Conservation (phyloP, 2,329 filamentous ascomycete genomes). For the Colletotrichum sp. region DNA sequence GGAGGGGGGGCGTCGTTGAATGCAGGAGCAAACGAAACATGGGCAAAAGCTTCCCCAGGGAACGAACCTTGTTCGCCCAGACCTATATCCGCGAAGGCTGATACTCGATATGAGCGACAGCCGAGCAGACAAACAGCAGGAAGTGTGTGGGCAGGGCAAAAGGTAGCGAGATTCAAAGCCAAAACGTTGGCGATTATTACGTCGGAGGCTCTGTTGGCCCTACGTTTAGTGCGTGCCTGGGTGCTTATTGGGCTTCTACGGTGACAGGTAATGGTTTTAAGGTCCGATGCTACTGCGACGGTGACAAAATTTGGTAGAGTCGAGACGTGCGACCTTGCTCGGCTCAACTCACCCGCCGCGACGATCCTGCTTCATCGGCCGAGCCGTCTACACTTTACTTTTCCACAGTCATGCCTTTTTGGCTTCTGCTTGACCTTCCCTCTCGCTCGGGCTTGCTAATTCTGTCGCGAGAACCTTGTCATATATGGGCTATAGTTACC, state of each 20-base stretch:
- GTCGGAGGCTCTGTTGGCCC: not conserved
- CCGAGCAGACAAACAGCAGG: not conserved
- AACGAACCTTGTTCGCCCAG: not conserved
- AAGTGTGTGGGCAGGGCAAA: not conserved
- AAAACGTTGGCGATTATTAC: not conserved
- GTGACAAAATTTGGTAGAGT: no score
- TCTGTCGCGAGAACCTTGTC: not conserved
- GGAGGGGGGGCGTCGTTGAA: not conserved
- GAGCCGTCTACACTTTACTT: not conserved
- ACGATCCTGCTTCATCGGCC: not conserved
- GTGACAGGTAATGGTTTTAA: not conserved
- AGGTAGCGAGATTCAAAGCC: not conserved
- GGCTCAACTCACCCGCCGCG: not conserved
- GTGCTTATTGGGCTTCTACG: not conserved
- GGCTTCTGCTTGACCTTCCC: not conserved
- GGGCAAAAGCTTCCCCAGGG: constrained; percentile 15
- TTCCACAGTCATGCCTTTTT: not conserved
- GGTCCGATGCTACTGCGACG: not conserved
- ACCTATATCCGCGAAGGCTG: not conserved
- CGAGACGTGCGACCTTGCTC: not conserved
- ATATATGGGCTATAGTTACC: not conserved
- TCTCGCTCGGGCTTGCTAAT: not conserved
- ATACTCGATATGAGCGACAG: not conserved
- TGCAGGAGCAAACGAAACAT: constrained; percentile 13
- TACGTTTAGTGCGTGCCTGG: not conserved